phyloP scores from a whole-genome alignment of 164 flowering plant genomes.

The Warburgia ugandensis region DNA sequence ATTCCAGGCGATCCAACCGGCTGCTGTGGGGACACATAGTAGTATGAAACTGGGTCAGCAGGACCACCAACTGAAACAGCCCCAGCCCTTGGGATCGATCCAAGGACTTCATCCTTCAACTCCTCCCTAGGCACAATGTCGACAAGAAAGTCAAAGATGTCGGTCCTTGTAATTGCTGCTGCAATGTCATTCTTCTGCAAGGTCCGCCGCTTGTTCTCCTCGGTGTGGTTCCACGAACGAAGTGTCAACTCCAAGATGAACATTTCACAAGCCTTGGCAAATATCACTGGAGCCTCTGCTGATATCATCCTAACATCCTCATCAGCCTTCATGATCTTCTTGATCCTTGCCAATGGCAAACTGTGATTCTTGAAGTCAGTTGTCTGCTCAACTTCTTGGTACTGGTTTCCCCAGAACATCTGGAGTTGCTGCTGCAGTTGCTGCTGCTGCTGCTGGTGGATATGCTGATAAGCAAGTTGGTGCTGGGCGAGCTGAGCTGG shows the following conservation, averaged over 20 bases:
- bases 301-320: constrained; percentile 87
- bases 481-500: constrained; percentile 48
- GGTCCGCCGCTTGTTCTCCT: constrained; percentile 75
- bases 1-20: constrained; percentile 44
- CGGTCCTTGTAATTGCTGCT: constrained; percentile 73
- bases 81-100: constrained; percentile 37
- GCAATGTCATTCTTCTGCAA: constrained; percentile 84
- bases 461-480: constrained; percentile 63
- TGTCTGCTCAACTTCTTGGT: constrained; percentile 59
- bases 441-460: constrained; percentile 66
- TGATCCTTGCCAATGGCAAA: constrained; percentile 74
- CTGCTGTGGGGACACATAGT: constrained; percentile 43
- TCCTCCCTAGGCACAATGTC: constrained; percentile 83
- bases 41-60: constrained; percentile 51
- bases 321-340: constrained; percentile 86
- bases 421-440: constrained; percentile 67
- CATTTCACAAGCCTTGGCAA: constrained; percentile 85
- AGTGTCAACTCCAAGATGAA: constrained; percentile 71
- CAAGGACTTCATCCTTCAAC: constrained; percentile 52
- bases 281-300: constrained; percentile 77
- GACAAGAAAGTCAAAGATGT: constrained; percentile 74
- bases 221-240: constrained; percentile 75
- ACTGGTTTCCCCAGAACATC: constrained; percentile 56
- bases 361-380: constrained; percentile 74
- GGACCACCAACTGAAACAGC: constrained; percentile 49